A percentile compares a stretch with the other conserved stretches of the same genome.
Evolutionary conservation across 345 rosid species (phyloP).

Genomic region (Euphorbia lathyris): DNA sequence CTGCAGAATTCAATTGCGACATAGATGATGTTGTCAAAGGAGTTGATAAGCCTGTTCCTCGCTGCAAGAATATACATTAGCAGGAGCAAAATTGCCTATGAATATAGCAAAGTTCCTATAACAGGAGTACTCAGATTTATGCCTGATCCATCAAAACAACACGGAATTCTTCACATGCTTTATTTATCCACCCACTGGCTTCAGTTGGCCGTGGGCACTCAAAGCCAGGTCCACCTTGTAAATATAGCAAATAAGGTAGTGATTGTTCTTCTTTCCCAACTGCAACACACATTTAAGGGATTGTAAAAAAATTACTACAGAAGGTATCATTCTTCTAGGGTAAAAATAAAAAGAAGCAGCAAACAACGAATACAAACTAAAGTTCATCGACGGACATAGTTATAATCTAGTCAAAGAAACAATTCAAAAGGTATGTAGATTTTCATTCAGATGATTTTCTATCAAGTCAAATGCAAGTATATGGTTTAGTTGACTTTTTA

Average conservation of each 20-base stretch:
- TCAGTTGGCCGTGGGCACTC: slow-evolving; percentile 87
- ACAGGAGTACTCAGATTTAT: slow-evolving; percentile 19
- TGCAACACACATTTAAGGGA: slow-evolving; percentile 24
- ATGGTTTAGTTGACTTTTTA: neutral
- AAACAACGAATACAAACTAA: neutral
- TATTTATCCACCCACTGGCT: slow-evolving; percentile 75
- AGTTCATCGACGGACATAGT: neutral
- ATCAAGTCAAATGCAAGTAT: neutral
- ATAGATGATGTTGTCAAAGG: slow-evolving; percentile 80
- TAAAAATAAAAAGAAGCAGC: neutral
- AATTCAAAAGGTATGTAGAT: neutral
- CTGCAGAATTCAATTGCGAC: slow-evolving; percentile 68
- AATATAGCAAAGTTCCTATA: neutral
- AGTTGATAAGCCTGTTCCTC: slow-evolving; percentile 95
- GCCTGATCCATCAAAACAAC: slow-evolving; percentile 92
- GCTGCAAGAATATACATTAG: slow-evolving; percentile 43
- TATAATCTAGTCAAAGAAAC: neutral
- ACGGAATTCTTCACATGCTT: slow-evolving; percentile 87
- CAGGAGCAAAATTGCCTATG: neutral
- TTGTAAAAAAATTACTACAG: neutral
- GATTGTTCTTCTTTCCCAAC: slow-evolving; percentile 76
- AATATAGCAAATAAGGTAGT: slow-evolving; percentile 68
- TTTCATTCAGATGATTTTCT: neutral
- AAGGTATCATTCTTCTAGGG: neutral
- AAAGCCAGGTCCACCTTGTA: slow-evolving; percentile 97